Percentiles rank a stretch among this genome's conserved stretches.
Conservation (phyloP, 2,329 filamentous ascomycete species). For the Coniochaeta sp. region DNA sequence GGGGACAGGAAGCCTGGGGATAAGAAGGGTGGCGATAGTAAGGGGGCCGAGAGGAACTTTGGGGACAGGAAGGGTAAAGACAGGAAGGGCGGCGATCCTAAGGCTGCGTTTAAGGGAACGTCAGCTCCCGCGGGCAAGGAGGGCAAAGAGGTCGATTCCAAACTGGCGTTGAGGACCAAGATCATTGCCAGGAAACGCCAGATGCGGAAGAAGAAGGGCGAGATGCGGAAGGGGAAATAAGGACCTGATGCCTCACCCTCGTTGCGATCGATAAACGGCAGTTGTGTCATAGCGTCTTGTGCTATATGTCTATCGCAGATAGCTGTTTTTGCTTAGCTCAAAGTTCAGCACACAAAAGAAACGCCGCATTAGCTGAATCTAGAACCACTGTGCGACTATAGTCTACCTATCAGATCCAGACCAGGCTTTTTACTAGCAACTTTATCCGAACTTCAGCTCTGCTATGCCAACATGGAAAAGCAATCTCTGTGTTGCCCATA, state of each 20-base stretch:
- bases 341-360: not conserved
- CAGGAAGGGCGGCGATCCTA: conserved; percentile 6
- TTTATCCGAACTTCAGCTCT: not conserved
- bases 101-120: conserved; percentile 18
- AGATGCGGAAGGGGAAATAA: conserved; percentile 12
- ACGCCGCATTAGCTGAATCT: not conserved
- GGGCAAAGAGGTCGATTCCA: conserved; percentile 25
- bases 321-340: not conserved
- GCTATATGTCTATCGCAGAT: not conserved
- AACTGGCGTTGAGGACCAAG: conserved; percentile 50
- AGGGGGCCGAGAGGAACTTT: conserved; percentile 5
- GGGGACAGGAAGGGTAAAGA: conserved; percentile 9
- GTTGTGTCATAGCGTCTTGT: not conserved
- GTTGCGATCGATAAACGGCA: not conserved
- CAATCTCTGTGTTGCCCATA: not conserved
- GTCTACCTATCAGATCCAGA: too few relatives aligned
- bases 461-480: not conserved
- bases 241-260: not conserved
- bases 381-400: not conserved
- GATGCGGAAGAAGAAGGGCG: conserved; percentile 62
- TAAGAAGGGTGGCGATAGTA: conserved; percentile 21
- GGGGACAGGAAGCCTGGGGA: conserved; percentile 15
- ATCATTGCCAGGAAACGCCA: conserved; percentile 83
- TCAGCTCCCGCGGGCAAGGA: conserved; percentile 24
- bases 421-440: too few relatives aligned